phyloP scores from a whole-genome alignment of 495 filamentous ascomycete species.

The Sporormia fimetaria region DNA sequence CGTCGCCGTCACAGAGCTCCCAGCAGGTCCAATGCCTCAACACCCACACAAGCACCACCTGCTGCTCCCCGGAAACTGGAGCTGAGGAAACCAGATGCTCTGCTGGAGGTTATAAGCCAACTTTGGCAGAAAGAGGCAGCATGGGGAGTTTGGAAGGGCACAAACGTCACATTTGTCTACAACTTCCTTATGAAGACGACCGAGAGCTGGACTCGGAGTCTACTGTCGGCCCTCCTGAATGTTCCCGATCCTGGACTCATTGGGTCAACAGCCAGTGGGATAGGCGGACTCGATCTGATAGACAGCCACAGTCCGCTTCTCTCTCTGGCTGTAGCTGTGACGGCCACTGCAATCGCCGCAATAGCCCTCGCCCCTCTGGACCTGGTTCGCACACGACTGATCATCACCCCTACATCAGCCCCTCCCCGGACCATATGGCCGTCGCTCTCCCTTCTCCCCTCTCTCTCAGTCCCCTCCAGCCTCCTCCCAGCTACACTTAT shows the following conservation, averaged over 20 bases:
- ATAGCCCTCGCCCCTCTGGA: constrained; percentile 77
- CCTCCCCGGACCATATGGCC: constrained; percentile 62
- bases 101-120: constrained; percentile 68
- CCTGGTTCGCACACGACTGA: constrained; percentile 75
- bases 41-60: constrained; percentile 32
- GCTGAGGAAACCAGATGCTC: constrained; percentile 57
- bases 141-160: constrained; percentile 89
- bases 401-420: constrained; percentile 65
- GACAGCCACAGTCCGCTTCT: constrained; percentile 62
- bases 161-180: constrained; percentile 84
- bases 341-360: constrained; percentile 69
- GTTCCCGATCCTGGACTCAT: constrained; percentile 64
- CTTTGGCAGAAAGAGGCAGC: constrained; percentile 83
- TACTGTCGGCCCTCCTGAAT: constrained; percentile 72
- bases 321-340: constrained; percentile 66
- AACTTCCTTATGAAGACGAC: constrained; percentile 71
- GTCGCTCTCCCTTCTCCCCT: constrained; percentile 63
- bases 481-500: constrained; percentile 77
- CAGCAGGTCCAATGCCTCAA: constrained; percentile 20
- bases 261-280: constrained; percentile 18
- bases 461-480: constrained; percentile 55
- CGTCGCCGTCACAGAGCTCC: constrained; percentile 15
- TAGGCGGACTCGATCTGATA: constrained; percentile 44
- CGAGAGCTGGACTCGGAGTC: constrained; percentile 73
- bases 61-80: constrained; percentile 49